Evolutionary conservation across 345 rosid genomes (phyloP).

Genomic region (Linum usitatissimum): DNA sequence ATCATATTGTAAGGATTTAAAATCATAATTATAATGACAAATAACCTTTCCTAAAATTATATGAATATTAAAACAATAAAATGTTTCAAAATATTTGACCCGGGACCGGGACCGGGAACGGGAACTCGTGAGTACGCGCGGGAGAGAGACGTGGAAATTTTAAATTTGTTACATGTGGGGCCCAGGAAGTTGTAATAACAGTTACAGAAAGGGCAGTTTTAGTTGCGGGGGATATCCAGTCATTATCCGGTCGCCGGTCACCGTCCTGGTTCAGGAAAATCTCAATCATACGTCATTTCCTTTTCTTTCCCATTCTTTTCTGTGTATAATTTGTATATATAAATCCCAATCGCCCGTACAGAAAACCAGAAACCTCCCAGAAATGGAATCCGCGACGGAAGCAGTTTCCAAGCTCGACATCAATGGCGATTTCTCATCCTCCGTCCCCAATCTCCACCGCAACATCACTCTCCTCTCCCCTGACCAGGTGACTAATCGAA

Average conservation of each 20-base stretch:
- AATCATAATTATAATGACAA: too few species aligned
- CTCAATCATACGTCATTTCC: not conserved
- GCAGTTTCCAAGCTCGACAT: conserved; percentile 26
- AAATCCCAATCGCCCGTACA: not conserved
- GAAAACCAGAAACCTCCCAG: not conserved
- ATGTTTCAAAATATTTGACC: too few species aligned
- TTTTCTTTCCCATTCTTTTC: not conserved
- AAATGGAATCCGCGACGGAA: conserved; percentile 14
- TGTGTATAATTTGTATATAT: too few species aligned
- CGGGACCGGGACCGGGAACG: conserved; percentile 7
- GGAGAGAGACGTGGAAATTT: not conserved
- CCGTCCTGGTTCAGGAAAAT: too few species aligned
- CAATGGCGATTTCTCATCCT: conserved; percentile 31
- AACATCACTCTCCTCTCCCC: conserved; percentile 49
- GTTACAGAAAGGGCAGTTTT: not conserved
- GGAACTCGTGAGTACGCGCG: conserved; percentile 48
- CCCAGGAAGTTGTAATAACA: not conserved
- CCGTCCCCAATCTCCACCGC: conserved; percentile 46
- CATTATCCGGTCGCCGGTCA: not conserved
- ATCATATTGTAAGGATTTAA: too few species aligned
- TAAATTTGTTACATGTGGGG: not conserved
- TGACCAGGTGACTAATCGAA: conserved; percentile 32
- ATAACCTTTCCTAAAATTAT: too few species aligned
- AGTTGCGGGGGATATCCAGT: not conserved
- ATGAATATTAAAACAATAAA: too few species aligned